These are phyloP conservation scores for Tricholoma bakamatsutake DNA, from an alignment of 768 basidiomycete species.

Conservation along the genomic window DNA sequence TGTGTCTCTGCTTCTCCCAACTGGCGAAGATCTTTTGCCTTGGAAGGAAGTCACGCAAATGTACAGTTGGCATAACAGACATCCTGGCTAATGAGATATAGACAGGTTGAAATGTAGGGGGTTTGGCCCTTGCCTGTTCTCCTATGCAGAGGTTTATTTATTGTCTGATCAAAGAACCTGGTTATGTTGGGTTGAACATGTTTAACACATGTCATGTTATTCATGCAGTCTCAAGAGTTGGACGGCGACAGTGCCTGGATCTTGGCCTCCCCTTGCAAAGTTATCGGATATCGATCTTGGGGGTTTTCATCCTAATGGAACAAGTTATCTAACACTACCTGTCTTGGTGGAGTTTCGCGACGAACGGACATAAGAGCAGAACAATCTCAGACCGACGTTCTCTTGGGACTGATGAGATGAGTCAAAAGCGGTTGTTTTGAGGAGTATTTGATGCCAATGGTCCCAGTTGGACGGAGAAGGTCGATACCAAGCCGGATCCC, in stretches of 20 bases:
- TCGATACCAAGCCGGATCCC: no score
- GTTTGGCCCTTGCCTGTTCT: neutral
- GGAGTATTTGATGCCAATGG: no score
- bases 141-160: neutral
- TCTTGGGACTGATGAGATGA: no score
- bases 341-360: no score
- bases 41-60: slow-evolving; percentile 36
- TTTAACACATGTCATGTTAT: neutral
- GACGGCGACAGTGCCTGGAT: neutral
- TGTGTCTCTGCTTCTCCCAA: slow-evolving; percentile 48
- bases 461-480: no score
- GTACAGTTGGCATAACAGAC: slow-evolving; percentile 22
- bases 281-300: neutral
- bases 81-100: slow-evolving; percentile 6
- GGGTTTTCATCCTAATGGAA: neutral
- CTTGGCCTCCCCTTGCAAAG: neutral
- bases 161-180: neutral
- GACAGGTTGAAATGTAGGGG: neutral
- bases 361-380: no score
- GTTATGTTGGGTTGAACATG: neutral
- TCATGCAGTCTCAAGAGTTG: neutral
- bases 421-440: no score
- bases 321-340: neutral
- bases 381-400: no score
- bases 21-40: slow-evolving; percentile 32